Percentiles rank a stretch among this genome's conserved stretches.
phyloP scores from a whole-genome alignment of 345 rosid species.

The Acer yangbiense region DNA sequence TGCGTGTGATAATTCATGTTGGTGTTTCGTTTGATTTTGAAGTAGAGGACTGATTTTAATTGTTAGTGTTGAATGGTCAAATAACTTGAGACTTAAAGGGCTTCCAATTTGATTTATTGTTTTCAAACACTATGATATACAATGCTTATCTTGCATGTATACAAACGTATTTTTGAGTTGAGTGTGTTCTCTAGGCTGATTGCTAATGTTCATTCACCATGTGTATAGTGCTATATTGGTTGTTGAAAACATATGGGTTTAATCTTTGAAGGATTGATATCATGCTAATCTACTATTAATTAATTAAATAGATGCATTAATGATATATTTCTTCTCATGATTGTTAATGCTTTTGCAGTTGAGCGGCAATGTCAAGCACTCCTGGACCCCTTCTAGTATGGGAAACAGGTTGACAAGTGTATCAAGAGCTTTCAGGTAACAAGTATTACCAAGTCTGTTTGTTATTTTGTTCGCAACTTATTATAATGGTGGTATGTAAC shows the following conservation, averaged over 20 bases:
- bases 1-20: background rate
- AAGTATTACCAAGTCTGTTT: no score
- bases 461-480: background rate
- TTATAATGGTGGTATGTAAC: background rate
- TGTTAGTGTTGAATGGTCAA: background rate
- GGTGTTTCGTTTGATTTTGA: background rate
- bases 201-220: background rate
- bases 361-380: conserved; percentile 47
- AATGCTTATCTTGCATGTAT: no score
- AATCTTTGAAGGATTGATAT: no score
- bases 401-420: conserved; percentile 54
- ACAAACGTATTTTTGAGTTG: no score
- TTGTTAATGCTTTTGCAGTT: conserved; percentile 42
- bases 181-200: background rate
- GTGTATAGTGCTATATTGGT: background rate
- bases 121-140: no score
- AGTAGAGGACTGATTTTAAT: background rate
- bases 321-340: background rate
- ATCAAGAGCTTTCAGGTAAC: conserved; percentile 80
- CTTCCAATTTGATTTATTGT: no score
- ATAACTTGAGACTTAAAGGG: background rate
- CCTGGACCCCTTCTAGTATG: conserved; percentile 38
- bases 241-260: no score
- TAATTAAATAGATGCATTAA: background rate
- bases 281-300: no score